Evolutionary conservation across 345 rosid genomes (phyloP).

Genomic region (Angophora floribunda): DNA sequence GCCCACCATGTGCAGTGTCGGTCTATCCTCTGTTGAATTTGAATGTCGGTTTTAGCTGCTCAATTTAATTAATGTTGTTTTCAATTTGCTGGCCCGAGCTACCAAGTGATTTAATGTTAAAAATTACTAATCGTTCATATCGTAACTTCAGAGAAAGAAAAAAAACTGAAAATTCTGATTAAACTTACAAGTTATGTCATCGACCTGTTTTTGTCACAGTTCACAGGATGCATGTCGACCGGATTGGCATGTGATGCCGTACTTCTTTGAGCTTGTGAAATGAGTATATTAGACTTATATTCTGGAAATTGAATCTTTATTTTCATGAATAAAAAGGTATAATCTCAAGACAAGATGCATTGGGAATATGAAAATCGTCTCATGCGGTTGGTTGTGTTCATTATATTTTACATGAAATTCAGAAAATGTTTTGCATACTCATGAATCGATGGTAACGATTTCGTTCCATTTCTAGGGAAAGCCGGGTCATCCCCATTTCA

Average conservation of each 20-base stretch:
- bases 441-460: background rate
- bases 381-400: background rate
- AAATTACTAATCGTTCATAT: background rate
- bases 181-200: background rate
- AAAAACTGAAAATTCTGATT: background rate
- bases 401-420: background rate
- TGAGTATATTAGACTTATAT: background rate
- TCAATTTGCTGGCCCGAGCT: background rate
- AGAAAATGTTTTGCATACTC: accelerated
- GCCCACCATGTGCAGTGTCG: background rate
- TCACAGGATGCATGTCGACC: background rate
- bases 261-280: background rate
- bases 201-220: background rate
- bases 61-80: background rate
- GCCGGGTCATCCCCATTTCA: slow-evolving; percentile 40
- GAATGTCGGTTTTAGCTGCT: background rate
- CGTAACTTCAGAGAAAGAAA: background rate
- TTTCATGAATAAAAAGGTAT: background rate
- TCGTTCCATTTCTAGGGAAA: background rate
- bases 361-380: background rate
- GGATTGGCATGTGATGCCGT: background rate
- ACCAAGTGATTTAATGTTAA: background rate
- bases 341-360: background rate
- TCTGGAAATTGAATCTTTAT: background rate
- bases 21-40: background rate